These are phyloP conservation scores for Pseudogymnoascus destructans DNA, from an alignment of 2,329 filamentous ascomycete species.

Conservation along the genomic window DNA sequence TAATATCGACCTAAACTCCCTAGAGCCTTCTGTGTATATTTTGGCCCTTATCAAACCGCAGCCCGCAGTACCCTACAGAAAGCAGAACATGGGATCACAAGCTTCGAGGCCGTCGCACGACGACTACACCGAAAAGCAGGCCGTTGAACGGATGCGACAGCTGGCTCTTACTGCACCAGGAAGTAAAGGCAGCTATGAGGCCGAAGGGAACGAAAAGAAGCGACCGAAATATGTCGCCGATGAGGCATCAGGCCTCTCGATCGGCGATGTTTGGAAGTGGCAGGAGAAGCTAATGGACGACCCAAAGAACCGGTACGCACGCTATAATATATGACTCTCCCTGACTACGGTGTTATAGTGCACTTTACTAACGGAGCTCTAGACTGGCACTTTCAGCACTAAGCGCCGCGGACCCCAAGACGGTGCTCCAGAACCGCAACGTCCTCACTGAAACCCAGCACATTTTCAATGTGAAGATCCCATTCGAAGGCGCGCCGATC, in stretches of 20 bases:
- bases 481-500: conserved; percentile 67
- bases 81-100: background rate
- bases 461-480: conserved; percentile 71
- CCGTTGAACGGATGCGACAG: background rate
- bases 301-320: conserved; percentile 47
- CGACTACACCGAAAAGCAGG: background rate
- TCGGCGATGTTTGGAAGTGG: conserved; percentile 42
- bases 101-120: background rate
- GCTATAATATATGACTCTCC: background rate
- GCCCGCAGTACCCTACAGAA: background rate
- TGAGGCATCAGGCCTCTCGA: conserved; percentile 32
- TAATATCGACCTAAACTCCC: background rate
- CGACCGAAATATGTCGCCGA: conserved; percentile 12
- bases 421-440: conserved; percentile 51
- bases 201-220: conserved; percentile 27
- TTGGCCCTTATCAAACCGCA: background rate
- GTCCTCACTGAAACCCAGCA: conserved; percentile 58
- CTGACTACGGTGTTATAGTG: background rate
- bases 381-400: conserved; percentile 67
- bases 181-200: conserved; percentile 19
- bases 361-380: conserved; percentile 5
- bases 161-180: background rate
- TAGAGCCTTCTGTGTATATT: background rate
- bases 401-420: conserved; percentile 50
- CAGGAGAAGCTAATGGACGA: conserved; percentile 49